Base-by-base conservation (phyloP, 345 rosid species). In the Adansonia digitata region DNA sequence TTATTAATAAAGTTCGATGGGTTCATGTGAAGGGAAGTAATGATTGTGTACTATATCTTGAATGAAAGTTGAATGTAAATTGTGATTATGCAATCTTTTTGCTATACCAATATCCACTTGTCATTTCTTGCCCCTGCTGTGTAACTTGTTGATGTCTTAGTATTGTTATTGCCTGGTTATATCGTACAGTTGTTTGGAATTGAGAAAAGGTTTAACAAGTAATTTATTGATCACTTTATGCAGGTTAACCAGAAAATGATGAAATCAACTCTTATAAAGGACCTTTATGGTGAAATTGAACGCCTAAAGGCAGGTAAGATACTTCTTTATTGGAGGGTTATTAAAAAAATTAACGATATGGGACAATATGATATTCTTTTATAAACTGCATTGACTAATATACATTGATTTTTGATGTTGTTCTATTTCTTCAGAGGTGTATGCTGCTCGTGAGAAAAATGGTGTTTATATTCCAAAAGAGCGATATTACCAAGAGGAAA, bases 231-330 rank as follows among this genome's bases (percentile, higher is more conserved):
- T 72, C 11, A 12, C 42, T 61, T 55, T 51, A 53, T 67, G 74
- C 75, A 96, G 99, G 91, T 96, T 37, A 96, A 96, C 81, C 99
- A 96, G 85, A 96, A 96, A 82, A 92, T 96, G 99, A 96, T 96
- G 99, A 96, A 96, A 81, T 81, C 99, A 56, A 96, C 99, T 81
- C 92, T 96, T 68, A 93, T 96, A 79, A 96, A 96, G 82, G 99
- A 96, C 77, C 97, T 96, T 14, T 92, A 96, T 74, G 98, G 99
- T 77, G 99, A 96, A 85, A 96, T 96, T 59, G 99, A 96, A 64
- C 90, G 98, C 57, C 97, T 96, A 37, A 96, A 96, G 86, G 90
- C 92, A 55, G 99, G 99, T 96, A 73, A 81, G 87, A 71, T 42
- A 13, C 43, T 66, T 74, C 75, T 55, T 13, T 46, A 71, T 24